Evolutionary conservation across 768 basidiomycete genomes (phyloP), one percentile per base, ranked within the genome.

Genomic region (Kwoniella sp.): DNA sequence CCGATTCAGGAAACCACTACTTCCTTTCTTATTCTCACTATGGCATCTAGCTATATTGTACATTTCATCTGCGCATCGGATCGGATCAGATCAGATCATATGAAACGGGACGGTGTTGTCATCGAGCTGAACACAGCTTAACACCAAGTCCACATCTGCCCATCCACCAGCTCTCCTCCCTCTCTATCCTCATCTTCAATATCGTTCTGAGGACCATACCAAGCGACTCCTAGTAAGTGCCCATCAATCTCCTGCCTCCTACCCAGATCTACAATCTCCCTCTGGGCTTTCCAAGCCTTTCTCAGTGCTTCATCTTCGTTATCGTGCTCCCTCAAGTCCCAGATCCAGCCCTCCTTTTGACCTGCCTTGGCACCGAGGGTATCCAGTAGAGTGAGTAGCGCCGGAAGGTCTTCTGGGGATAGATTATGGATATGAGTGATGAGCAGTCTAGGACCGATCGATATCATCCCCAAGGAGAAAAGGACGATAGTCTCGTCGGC

Each of bases 61-160:
- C n/a, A n/a, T n/a, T n/a, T n/a, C n/a, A n/a, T n/a, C n/a, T n/a
- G n/a, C n/a, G n/a, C n/a, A n/a, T n/a, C n/a, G n/a, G n/a, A n/a
- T n/a, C n/a, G n/a, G n/a, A 47, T n/a, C 7, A n/a, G 8, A 47
- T 47, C 46, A 7, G 19, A 24, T 47, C 6, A 47, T 7, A 7
- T 47, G 46, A 4, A 24, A 47, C 17, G 46, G n/a, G n/a, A n/a
- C n/a, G n/a, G n/a, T n/a, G n/a, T n/a, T n/a, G n/a, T n/a, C n/a
- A n/a, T n/a, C n/a, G n/a, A n/a, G n/a, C n/a, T n/a, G n/a, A n/a
- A n/a, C 48, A 24, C 2, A 4, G 26, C 37, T 54, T 46, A 75
- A 36, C 67, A 68, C 70, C 73, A 75, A 24, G 36, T 50, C 69
- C 67, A 72, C 71, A 75, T 72, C 29, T 66, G 61, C 19, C 50